Conservation (phyloP, 1,284 basidiomycete genomes). For the Cryptococcus sp. region DNA sequence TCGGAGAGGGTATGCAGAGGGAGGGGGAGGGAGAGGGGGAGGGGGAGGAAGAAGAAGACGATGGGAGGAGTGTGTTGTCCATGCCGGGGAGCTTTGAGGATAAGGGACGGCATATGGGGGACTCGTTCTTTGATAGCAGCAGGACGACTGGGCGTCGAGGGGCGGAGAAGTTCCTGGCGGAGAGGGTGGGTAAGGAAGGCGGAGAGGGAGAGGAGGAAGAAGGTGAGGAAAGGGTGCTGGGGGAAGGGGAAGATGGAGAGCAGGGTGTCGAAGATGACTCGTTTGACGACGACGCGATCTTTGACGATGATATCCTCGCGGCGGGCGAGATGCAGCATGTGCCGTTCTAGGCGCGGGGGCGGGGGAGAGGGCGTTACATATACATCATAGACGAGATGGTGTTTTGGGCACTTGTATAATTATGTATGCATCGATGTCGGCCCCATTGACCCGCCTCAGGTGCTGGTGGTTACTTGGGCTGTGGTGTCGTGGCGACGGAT, state of each 20-base stretch:
- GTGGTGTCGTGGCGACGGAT: too few species aligned
- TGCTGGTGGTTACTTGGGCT: too few species aligned
- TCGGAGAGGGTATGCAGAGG: not conserved
- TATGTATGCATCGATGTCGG: too few species aligned
- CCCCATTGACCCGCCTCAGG: too few species aligned
- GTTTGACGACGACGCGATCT: slow-evolving; percentile 46
- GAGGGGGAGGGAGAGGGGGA: slow-evolving; percentile 55
- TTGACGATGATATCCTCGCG: slow-evolving; percentile 75
- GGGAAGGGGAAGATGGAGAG: slow-evolving; percentile 36
- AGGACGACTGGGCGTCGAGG: slow-evolving; percentile 9
- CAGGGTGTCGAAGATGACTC: slow-evolving; percentile 35
- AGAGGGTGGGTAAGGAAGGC: slow-evolving; percentile 27
- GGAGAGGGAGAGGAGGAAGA: slow-evolving; percentile 21
- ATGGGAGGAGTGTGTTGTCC: slow-evolving; percentile 60
- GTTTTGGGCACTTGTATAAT: not conserved
- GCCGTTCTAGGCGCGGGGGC: slow-evolving; percentile 55
- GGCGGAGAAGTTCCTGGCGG: slow-evolving; percentile 5
- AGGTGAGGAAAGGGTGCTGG: slow-evolving; percentile 21
- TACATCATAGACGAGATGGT: not conserved
- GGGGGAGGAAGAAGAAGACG: slow-evolving; percentile 56
- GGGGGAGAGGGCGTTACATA: not conserved
- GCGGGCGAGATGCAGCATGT: slow-evolving; percentile 81
- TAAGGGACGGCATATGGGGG: slow-evolving; percentile 8
- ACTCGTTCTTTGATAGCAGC: slow-evolving; percentile 23
- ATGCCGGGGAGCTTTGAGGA: slow-evolving; percentile 73